Percentiles rank a stretch among this genome's conserved stretches.
phyloP scores from a whole-genome alignment of 75 land plant species.

The Pseudotsuga menziesii region DNA sequence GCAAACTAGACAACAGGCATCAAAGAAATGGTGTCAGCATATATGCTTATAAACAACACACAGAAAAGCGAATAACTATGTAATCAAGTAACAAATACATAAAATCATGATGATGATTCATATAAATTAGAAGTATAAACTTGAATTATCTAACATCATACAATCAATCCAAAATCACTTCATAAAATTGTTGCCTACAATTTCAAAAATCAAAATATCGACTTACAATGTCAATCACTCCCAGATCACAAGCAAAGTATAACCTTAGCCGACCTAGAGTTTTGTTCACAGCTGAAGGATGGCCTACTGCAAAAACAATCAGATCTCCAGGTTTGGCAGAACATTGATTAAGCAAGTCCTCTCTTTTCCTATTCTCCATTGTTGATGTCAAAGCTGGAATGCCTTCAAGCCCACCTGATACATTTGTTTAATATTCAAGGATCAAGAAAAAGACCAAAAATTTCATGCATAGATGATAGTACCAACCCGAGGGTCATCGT shows the following conservation, averaged over 20 bases:
- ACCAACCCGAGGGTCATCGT: background rate
- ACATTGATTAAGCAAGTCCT: conserved; percentile 43
- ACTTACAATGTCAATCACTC: conserved; percentile 71
- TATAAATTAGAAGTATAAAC: background rate
- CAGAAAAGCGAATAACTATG: conserved; percentile 2
- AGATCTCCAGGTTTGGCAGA: conserved; percentile 77
- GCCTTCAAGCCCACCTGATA: conserved; percentile 74
- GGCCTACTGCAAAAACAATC: conserved; percentile 82
- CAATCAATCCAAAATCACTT: background rate
- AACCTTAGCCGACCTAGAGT: conserved; percentile 74
- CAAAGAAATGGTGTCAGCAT: background rate
- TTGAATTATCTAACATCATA: background rate
- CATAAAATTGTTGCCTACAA: background rate
- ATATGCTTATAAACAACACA: background rate
- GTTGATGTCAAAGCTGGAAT: conserved; percentile 66
- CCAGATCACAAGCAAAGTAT: conserved; percentile 64
- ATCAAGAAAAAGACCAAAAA: background rate
- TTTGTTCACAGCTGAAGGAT: conserved; percentile 59
- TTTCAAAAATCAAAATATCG: conserved; percentile 1
- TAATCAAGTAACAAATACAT: background rate
- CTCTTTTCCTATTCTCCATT: conserved; percentile 36
- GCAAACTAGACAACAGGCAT: conserved; percentile 35
- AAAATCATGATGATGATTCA: background rate
- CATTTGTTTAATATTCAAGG: background rate
- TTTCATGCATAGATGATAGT: background rate